Percentiles rank a stretch among this genome's conserved stretches.
These are phyloP conservation scores for Monosporascus sp. DNA, from an alignment of 2,329 filamentous ascomycete species.

Conservation along the genomic window DNA sequence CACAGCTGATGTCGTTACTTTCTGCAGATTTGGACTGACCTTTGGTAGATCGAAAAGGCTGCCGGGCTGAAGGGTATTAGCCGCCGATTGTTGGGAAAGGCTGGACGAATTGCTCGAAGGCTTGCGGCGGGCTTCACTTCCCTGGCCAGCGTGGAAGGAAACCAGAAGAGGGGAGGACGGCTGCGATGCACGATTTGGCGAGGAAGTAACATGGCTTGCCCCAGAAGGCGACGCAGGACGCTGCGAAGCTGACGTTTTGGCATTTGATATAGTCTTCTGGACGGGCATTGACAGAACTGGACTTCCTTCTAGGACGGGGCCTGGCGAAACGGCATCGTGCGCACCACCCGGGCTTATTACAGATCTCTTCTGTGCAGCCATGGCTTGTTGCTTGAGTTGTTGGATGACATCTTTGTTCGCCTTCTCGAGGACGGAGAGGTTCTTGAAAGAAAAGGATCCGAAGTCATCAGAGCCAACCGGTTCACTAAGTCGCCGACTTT, in stretches of 20 bases:
- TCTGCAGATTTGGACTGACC: constrained; percentile 53
- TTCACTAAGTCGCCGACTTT: constrained; percentile 84
- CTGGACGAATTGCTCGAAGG: constrained; percentile 85
- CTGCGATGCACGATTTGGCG: constrained; percentile 74
- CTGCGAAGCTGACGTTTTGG: constrained; percentile 59
- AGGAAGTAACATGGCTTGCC: constrained; percentile 74
- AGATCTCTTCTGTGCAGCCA: constrained; percentile 60
- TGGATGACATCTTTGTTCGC: constrained; percentile 99
- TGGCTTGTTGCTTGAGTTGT: constrained; percentile 85
- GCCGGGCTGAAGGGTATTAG: constrained; percentile 62
- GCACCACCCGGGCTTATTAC: constrained; percentile 39
- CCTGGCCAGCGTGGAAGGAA: constrained; percentile 84
- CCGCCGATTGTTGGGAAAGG: constrained; percentile 70
- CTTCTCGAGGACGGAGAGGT: constrained; percentile 91
- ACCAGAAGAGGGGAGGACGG: constrained; percentile 90
- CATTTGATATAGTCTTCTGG: constrained; percentile 78
- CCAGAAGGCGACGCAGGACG: constrained; percentile 84
- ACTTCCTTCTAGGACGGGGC: constrained; percentile 74
- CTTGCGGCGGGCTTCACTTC: constrained; percentile 75
- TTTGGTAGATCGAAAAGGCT: constrained; percentile 70
- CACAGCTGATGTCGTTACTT: constrained; percentile 50
- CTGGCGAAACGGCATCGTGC: constrained; percentile 51
- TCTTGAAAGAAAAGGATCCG: constrained; percentile 95
- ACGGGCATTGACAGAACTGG: constrained; percentile 75
- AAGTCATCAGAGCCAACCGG: constrained; percentile 88